Base-by-base conservation (phyloP, 495 filamentous ascomycete species). In the Tuber melanosporum region DNA sequence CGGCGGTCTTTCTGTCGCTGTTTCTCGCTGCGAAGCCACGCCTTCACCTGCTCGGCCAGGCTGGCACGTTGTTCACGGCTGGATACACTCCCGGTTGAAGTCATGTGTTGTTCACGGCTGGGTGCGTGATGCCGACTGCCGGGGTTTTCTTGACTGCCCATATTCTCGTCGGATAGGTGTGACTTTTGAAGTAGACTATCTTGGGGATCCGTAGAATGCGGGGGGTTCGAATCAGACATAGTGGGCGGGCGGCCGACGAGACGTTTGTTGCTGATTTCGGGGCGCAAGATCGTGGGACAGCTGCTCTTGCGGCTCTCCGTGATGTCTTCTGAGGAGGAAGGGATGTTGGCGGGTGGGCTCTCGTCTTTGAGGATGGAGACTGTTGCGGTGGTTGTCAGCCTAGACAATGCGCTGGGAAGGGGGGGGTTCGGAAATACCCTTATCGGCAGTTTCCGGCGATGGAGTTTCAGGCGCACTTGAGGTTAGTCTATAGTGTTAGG, bases 1-100 rank as follows among this genome's bases (percentile, higher is more conserved):
- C 78, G 78, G 17, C 78, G 78, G 45, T 26, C 41, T 52, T 74
- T 74, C n/a, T 80, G 78, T 44, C 78, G 73, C 45, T 80, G 73
- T 22, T 70, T 73, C 49, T 80, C 78, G 4, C n/a, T 26, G 71
- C 76, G 73, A 19, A 74, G 77, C 78, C 78, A 80, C 66, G n/a
- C 77, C 47, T 76, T 76, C 41, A 80, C 66, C 47, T 76, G 78
- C 17, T 73, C 78, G 26, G 57, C 26, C 26, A 66, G 57, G 6
- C 17, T 66, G 57, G 7, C 57, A 17, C 57, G 36, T 26, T 66
- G 57, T 66, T 66, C 57, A 66, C 26, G 26, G 57, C 32, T 66
- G 5, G 26, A 36, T 36, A 66, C 26, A 8, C 57, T 19, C 57
- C 26, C 57, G 14, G 57, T 36, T 36, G 57, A 66, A 32, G 57